These are phyloP conservation scores for Carallia pectinifolia DNA, from an alignment of 345 rosid genomes.

Conservation along the genomic window DNA sequence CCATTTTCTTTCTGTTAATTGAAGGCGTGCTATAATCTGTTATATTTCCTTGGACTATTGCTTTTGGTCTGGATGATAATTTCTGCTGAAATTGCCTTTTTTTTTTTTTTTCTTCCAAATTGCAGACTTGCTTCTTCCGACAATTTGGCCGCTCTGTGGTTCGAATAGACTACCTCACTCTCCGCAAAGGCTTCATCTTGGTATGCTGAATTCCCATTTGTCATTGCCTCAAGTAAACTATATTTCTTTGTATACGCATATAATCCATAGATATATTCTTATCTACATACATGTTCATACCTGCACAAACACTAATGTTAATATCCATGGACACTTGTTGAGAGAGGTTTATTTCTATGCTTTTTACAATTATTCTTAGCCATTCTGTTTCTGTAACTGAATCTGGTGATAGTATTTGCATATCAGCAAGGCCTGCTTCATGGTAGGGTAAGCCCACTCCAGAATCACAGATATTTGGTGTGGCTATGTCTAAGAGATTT, in stretches of 20 bases:
- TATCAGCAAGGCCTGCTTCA: neutral
- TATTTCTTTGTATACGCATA: too few species aligned
- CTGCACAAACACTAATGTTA: neutral
- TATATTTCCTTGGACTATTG: neutral
- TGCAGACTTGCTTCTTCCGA: constrained; percentile 87
- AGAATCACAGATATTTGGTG: neutral
- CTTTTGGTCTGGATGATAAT: constrained; percentile 1
- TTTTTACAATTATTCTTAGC: neutral
- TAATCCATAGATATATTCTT: too few species aligned
- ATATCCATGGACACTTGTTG: neutral
- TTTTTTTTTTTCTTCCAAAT: constrained; percentile 19
- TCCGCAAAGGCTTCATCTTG: constrained; percentile 81
- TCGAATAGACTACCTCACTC: constrained; percentile 82
- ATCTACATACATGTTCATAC: too few species aligned
- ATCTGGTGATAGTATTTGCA: neutral
- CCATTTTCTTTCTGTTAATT: neutral
- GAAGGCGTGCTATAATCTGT: neutral
- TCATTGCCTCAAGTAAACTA: neutral
- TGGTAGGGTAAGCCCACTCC: neutral
- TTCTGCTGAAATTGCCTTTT: neutral
- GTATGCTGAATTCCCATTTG: constrained; percentile 37
- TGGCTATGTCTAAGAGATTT: neutral
- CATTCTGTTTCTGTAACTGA: neutral
- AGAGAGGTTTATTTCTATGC: too few species aligned
- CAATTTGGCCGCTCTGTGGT: constrained; percentile 89